These are phyloP conservation scores for Pleurotus giganteus DNA, from an alignment of 768 basidiomycete genomes.

Conservation along the genomic window DNA sequence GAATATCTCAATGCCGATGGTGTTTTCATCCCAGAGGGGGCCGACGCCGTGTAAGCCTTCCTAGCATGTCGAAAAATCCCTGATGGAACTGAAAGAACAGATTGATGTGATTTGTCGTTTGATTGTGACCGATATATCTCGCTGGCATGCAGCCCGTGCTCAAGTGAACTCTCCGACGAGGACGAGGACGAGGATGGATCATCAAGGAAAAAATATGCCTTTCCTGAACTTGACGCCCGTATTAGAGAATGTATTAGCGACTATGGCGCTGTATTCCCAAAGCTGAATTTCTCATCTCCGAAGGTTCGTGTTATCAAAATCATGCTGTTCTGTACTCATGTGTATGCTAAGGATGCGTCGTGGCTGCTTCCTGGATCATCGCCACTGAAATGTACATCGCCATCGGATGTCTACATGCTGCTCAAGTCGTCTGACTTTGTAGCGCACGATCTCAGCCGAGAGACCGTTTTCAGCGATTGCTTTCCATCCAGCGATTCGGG, in stretches of 20 bases:
- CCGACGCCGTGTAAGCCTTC: constrained; percentile 66
- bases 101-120: not conserved
- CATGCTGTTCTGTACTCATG: not conserved
- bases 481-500: not conserved
- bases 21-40: constrained; percentile 79
- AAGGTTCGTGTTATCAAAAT: constrained; percentile 44
- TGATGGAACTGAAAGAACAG: constrained; percentile 3
- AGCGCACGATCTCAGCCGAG: constrained; percentile 66
- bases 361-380: constrained; percentile 87
- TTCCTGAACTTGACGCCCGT: constrained; percentile 76
- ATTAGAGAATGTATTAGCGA: constrained; percentile 64
- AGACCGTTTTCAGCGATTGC: constrained; percentile 69
- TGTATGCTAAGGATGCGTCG: constrained; percentile 72
- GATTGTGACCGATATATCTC: not conserved
- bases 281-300: constrained; percentile 95
- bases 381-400: constrained; percentile 83
- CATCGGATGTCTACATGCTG: constrained; percentile 87
- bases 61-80: not conserved
- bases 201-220: constrained; percentile 46
- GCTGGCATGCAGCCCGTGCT: constrained; percentile 51
- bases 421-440: constrained; percentile 93
- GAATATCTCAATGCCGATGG: constrained; percentile 81
- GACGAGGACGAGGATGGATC: constrained; percentile 36
- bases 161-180: constrained; percentile 61
- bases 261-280: constrained; percentile 89